phyloP scores from a whole-genome alignment of 1,139 yeast species.

The Yamadazyma friedrichii region DNA sequence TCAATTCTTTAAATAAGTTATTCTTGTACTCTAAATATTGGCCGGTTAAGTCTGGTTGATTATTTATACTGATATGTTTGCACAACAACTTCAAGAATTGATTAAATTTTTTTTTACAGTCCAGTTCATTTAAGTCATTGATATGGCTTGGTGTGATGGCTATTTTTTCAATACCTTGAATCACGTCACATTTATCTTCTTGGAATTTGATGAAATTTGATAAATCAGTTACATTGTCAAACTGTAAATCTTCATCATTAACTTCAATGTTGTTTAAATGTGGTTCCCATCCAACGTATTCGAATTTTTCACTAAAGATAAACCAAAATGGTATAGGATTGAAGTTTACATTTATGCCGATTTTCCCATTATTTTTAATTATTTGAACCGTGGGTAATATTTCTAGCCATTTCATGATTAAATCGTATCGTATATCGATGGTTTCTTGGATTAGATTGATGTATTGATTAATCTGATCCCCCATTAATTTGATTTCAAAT shows the following conservation, averaged over 20 bases:
- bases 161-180: slow-evolving; percentile 23
- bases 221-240: slow-evolving; percentile 14
- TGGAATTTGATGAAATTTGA: slow-evolving; percentile 21
- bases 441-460: slow-evolving; percentile 14
- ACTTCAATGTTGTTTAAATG: slow-evolving; percentile 21
- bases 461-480: slow-evolving; percentile 9
- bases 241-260: slow-evolving; percentile 26
- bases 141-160: slow-evolving; percentile 13
- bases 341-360: slow-evolving; percentile 18
- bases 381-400: slow-evolving; percentile 26
- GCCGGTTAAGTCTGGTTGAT: slow-evolving; percentile 6
- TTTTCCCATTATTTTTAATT: slow-evolving; percentile 13
- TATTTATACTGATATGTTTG: slow-evolving; percentile 1
- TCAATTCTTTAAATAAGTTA: background rate
- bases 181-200: slow-evolving; percentile 24
- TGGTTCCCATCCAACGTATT: slow-evolving; percentile 13
- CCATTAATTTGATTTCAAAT: slow-evolving; percentile 13
- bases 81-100: slow-evolving; percentile 11
- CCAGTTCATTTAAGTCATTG: slow-evolving; percentile 5
- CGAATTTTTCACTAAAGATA: slow-evolving; percentile 12
- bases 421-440: slow-evolving; percentile 12
- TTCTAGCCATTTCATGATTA: slow-evolving; percentile 26
- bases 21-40: slow-evolving; percentile 13
- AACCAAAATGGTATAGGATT: slow-evolving; percentile 18
- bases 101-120: slow-evolving; percentile 10